These are phyloP conservation scores for Fusarium lyarnte DNA, from an alignment of 2,329 filamentous ascomycete species.

Conservation along the genomic window DNA sequence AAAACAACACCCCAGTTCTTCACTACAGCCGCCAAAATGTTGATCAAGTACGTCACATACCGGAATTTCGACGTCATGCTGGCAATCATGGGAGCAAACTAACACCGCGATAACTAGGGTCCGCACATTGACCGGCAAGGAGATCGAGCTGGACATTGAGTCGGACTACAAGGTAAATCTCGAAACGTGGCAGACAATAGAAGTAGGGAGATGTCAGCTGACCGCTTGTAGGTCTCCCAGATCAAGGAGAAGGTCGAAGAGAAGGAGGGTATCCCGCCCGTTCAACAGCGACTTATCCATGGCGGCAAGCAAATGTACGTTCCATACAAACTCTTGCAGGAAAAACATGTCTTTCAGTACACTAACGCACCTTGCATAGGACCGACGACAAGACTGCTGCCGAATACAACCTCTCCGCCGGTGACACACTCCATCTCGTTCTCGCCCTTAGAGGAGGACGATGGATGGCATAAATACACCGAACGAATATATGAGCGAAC, in stretches of 20 bases:
- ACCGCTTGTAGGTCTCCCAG: constrained; percentile 75
- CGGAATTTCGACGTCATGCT: constrained; percentile 10
- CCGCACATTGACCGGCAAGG: constrained; percentile 96
- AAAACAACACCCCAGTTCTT: not conserved
- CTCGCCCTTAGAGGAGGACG: constrained; percentile 87
- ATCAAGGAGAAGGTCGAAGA: constrained; percentile 99
- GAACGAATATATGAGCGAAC: constrained; percentile 3
- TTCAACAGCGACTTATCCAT: constrained; percentile 95
- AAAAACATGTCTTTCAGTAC: not conserved
- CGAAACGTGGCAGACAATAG: not conserved
- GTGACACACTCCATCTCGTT: constrained; percentile 93
- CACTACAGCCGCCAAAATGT: constrained; percentile 45
- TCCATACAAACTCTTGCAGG: not conserved
- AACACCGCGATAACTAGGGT: constrained; percentile 68
- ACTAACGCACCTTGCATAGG: constrained; percentile 60
- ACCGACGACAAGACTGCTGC: constrained; percentile 91
- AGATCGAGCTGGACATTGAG: constrained; percentile 99
- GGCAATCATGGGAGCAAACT: constrained; percentile 20
- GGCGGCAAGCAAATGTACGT: constrained; percentile 96
- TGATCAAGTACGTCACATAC: constrained; percentile 60
- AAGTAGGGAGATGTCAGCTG: not conserved
- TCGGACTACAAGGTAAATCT: constrained; percentile 82
- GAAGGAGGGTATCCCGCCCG: constrained; percentile 97
- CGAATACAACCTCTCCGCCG: constrained; percentile 91
- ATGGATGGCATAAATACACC: constrained; percentile 33